Evolutionary conservation across 371 early-diverging fungal species (phyloP), one percentile per base, ranked within the genome.

Genomic region (Mortierella sp.): DNA sequence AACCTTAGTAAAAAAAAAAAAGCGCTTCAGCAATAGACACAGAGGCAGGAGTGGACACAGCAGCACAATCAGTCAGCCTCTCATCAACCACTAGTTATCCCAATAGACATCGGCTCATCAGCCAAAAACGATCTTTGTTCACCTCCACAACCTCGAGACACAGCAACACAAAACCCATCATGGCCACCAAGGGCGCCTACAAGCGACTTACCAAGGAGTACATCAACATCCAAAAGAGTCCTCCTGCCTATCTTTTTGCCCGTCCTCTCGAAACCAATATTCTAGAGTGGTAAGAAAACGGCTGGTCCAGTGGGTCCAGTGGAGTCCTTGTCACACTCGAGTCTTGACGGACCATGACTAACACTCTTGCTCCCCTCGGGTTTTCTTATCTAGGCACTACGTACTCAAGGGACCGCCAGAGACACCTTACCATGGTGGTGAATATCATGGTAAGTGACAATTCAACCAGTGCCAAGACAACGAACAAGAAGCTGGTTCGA

Each of bases 171-270:
- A 16, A 55, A 13, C 34, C n/a, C 48, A 54, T 24, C 68, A 98
- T 98, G 98, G 96, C 96, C n/a, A 89, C 93, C 31, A 93, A 93
- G 72, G 91, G 89, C 49, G 96, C 96, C 13, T 88, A 83, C 71
- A 93, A 91, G 79, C 89, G 97, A 54, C 84, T 98, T 61, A 90
- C 89, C 61, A 97, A 96, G 81, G 98, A 98, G 82, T 98, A 95
- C 78, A 72, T 88, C 72, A 86, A 87, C 47, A 89, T 96, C 64
- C 85, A 89, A 61, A 84, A 89, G 74, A 82, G 79, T 59, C 83
- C 82, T 21, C 74, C 70, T 31, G 78, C 81, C 50, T 78, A 64
- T 56, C 56, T 80, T 64, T 84, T 87, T 54, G 96, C 99, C 10
- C 93, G 92, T 74, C 99, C 99, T 18, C 81, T 94, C 31, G 99